Conservation (phyloP, 306 rosid genomes). For the Cucurbita argyrosperma region DNA sequence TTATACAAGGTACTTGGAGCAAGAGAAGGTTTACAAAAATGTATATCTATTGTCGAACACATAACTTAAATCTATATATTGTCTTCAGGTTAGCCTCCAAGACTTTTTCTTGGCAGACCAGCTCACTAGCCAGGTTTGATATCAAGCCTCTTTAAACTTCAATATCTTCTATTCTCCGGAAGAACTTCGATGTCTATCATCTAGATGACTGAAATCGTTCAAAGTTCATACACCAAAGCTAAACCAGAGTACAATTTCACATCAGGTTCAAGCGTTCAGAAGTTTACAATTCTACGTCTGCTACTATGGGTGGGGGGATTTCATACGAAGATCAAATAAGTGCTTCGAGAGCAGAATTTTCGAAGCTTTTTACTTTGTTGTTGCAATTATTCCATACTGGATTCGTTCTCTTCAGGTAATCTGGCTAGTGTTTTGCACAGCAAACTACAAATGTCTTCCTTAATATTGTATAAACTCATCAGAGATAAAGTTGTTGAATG, state of each 20-base stretch:
- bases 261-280: slow-evolving; percentile 70
- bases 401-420: slow-evolving; percentile 58
- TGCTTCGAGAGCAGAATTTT: slow-evolving; percentile 30
- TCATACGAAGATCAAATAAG: slow-evolving; percentile 36
- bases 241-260: background rate
- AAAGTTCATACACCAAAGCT: background rate
- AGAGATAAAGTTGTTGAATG: background rate
- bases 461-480: background rate
- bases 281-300: slow-evolving; percentile 62
- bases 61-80: background rate
- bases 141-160: background rate
- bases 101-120: slow-evolving; percentile 77
- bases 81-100: slow-evolving; percentile 33
- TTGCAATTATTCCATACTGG: slow-evolving; percentile 62
- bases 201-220: background rate
- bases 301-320: slow-evolving; percentile 56
- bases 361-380: slow-evolving; percentile 36
- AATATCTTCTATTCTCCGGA: too few relatives aligned
- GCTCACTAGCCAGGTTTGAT: slow-evolving; percentile 63
- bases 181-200: background rate
- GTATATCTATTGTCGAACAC: background rate
- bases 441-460: background rate
- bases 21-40: background rate
- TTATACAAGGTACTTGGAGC: slow-evolving; percentile 49
- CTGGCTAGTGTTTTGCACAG: background rate